Evolutionary conservation across 108 stramenopile genomes (phyloP), one percentile per base, ranked within the genome.

Genomic region (Cyclotella distinguenda): DNA sequence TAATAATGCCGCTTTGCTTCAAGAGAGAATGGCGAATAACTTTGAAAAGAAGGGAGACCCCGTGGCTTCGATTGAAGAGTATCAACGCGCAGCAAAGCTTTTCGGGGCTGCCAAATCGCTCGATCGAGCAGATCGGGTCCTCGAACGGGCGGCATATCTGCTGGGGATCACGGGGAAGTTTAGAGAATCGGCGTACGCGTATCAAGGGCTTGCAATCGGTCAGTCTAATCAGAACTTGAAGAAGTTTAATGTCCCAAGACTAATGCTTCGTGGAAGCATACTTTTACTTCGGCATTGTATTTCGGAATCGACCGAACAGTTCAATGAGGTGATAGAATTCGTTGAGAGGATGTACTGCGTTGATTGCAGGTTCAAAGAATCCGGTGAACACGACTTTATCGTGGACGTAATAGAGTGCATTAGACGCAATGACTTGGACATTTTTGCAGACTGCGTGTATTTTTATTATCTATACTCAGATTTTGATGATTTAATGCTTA

Each of bases 281-380:
- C 32, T 74, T 6, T 40, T 74, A 22, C 58, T 70, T 16, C 44
- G 22, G 13, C 44, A 60, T 25, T 53, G 58, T 45, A 23, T 61
- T n/a, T 27, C 26, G 22, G 15, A 51, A 16, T 38, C 61, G 11
- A 42, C 47, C 57, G 38, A 60, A 19, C 51, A 62, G 15, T 53
- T 48, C 23, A 38, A 50, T 35, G 35, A 60, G 53, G 50, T 61
- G 13, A 23, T 42, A 4, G 39, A 23, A 7, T 42, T 42, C 11
- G 32, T 74, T 0, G 59, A 66, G 36, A 7, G 44, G 0, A 42
- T 45, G 0, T 53, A 28, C 21, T 21, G 35, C 16, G 11, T 34
- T 4, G 73, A 74, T 45, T 74, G 73, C 35, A 46, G 73, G 6
- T 74, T 74, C 35, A 54, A 19, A 36, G 73, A 74, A 47, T 74